These are phyloP conservation scores for Theileria equi DNA, from an alignment of 169 alveolate species.

Conservation along the genomic window DNA sequence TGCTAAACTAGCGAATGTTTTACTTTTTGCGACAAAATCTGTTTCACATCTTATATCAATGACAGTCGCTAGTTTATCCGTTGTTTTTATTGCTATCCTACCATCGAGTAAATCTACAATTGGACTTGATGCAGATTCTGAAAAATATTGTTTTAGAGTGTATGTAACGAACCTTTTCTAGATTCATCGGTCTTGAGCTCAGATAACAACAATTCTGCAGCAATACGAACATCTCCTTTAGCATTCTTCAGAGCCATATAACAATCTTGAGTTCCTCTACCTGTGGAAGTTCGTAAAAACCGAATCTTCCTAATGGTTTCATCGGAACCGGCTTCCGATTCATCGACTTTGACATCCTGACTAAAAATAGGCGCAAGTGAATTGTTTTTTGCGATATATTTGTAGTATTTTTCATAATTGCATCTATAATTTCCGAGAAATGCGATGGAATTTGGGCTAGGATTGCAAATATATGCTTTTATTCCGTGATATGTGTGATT, in stretches of 20 bases:
- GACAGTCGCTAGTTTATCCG: constrained; percentile 4
- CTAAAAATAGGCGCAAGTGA: background rate
- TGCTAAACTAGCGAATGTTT: constrained; percentile 19
- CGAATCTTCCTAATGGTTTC: constrained; percentile 26
- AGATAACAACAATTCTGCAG: background rate
- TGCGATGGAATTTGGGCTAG: background rate
- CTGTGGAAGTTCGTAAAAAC: constrained; percentile 49
- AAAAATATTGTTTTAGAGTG: too few relatives aligned
- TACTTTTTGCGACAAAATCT: constrained; percentile 34
- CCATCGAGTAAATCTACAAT: constrained; percentile 40
- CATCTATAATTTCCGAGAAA: too few relatives aligned
- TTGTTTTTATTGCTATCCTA: constrained; percentile 11
- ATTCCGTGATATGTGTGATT: too few relatives aligned
- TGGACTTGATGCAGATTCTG: background rate
- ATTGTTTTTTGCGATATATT: background rate
- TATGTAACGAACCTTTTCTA: too few relatives aligned
- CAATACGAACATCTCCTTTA: constrained; percentile 23
- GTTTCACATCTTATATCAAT: constrained; percentile 47
- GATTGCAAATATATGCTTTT: too few relatives aligned
- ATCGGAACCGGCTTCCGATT: constrained; percentile 1
- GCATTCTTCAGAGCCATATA: constrained; percentile 43
- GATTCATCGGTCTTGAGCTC: background rate
- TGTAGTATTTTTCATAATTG: too few relatives aligned
- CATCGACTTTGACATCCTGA: background rate
- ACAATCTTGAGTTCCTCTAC: constrained; percentile 58